Base-by-base conservation (phyloP, 345 rosid genomes). In the Nephelium lappaceum region DNA sequence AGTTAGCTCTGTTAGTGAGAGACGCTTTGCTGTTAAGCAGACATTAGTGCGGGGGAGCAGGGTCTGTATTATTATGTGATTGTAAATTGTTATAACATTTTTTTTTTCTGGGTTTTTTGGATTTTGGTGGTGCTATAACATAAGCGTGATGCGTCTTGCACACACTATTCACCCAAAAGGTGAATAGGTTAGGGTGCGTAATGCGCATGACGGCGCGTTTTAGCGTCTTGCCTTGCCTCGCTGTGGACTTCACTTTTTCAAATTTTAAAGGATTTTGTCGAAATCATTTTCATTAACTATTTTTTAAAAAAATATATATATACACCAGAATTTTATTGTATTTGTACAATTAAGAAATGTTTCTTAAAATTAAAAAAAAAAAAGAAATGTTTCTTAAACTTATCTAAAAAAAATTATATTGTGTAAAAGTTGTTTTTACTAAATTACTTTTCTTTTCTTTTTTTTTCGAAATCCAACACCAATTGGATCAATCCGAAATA, bases 21-120 rank as follows among this genome's bases (percentile, higher is more conserved):
- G 79, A 55, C 73, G 77, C 79, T 74, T 65, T 74, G 84, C 79
- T 78, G 81, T 65, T 63, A 82, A 81, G 76, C 68, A 80, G 79
- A 74, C 64, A 51, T 1, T 8, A 27, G 62, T 6, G 69, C 75
- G 75, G 21, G 23, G 39, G 67, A 36, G 24, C 2, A 5, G 79
- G 58, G 25, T 2, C 24, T 57, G 25, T 57, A 19, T 57, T 57
- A 69, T 31, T 45, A 8, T 11, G 16, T 27, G 24, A 64, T 18
- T 25, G 39, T 47, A 31, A 39, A 64, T 18, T 25, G 39, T 47
- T 19, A 39, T 31, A 25, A 3, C 45, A 21, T 31, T 43, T 8
- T 14, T 8, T 24, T 41, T 23, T 31, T 4, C 4, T 65, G 15
- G 57, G 11, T 19, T 38, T 16, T 14, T 15, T 0, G 55, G 55